Conservation (phyloP, 805 yeast species). For the Crinitomyces ghanaensis region DNA sequence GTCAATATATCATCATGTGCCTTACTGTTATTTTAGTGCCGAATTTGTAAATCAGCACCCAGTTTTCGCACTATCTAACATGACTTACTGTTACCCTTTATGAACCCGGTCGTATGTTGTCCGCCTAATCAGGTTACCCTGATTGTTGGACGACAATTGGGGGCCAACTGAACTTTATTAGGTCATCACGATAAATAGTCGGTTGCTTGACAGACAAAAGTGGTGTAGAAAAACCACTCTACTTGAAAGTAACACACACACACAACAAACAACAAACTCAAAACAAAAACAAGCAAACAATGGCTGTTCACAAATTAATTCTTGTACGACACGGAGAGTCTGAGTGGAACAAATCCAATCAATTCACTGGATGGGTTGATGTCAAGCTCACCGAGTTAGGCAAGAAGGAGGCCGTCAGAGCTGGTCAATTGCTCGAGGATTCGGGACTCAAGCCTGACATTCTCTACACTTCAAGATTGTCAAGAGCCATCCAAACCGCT, state of each 20-base stretch:
- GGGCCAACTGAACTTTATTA: too few relatives aligned
- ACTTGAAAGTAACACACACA: neutral
- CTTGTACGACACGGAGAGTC: constrained; percentile 98
- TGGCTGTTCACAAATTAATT: constrained; percentile 45
- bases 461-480: constrained; percentile 78
- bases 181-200: too few relatives aligned
- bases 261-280: too few relatives aligned
- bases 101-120: too few relatives aligned
- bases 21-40: too few relatives aligned
- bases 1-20: too few relatives aligned
- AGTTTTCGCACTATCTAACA: too few relatives aligned
- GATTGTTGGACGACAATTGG: too few relatives aligned
- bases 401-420: constrained; percentile 81
- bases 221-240: neutral
- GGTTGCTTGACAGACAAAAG: constrained; percentile 2
- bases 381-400: constrained; percentile 76
- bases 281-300: too few relatives aligned
- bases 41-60: too few relatives aligned
- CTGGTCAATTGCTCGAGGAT: constrained; percentile 85
- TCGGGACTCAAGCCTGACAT: constrained; percentile 77
- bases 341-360: constrained; percentile 97
- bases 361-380: constrained; percentile 99
- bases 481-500: constrained; percentile 96
- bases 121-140: too few relatives aligned
- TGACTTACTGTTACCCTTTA: too few relatives aligned